phyloP scores from a whole-genome alignment of 768 basidiomycete genomes.

The Panaeolus cyanescens region DNA sequence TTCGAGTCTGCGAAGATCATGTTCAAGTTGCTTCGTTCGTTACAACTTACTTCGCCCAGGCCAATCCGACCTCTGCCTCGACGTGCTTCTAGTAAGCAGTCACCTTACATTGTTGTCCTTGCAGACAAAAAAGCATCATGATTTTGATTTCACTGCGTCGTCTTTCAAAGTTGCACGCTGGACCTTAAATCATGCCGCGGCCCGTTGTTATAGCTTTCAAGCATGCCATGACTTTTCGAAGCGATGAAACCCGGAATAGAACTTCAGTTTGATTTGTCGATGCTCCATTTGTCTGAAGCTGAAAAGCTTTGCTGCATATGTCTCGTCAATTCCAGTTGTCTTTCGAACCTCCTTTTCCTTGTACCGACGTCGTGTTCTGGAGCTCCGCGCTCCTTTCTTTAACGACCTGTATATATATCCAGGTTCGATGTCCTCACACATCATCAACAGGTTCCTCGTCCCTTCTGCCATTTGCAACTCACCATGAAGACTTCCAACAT shows the following conservation, averaged over 20 bases:
- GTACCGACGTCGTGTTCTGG: neutral
- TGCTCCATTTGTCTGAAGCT: too few species aligned
- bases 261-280: too few species aligned
- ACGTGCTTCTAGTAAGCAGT: constrained; percentile 26
- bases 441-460: neutral
- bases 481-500: too few species aligned
- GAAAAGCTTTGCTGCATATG: too few species aligned
- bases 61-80: constrained; percentile 50
- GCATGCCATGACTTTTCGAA: neutral
- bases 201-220: neutral
- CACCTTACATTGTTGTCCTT: constrained; percentile 33
- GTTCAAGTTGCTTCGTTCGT: constrained; percentile 38
- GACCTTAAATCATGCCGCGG: too few species aligned
- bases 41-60: constrained; percentile 35
- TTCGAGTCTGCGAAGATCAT: too few species aligned
- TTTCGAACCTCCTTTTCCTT: neutral
- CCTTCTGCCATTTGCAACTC: too few species aligned
- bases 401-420: neutral
- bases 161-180: neutral
- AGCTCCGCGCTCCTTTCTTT: neutral
- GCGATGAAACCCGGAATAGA: neutral
- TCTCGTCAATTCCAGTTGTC: too few species aligned
- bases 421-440: neutral
- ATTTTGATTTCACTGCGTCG: neutral
- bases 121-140: constrained; percentile 21